phyloP scores from a whole-genome alignment of 2,329 filamentous ascomycete species.

The Trichophyton schoenleinii region DNA sequence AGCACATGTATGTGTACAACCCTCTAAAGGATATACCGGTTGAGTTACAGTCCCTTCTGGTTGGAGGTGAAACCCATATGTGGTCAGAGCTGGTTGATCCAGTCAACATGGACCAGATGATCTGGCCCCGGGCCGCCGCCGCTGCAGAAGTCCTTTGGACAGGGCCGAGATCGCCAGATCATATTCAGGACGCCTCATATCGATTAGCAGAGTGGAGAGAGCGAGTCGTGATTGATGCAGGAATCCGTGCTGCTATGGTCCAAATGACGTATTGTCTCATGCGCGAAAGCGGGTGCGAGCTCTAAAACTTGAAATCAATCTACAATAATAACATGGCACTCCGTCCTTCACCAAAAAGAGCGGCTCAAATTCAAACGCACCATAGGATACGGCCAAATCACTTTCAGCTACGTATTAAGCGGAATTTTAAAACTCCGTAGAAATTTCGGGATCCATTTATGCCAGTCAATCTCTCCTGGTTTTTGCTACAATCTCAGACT shows the following conservation, averaged over 20 bases:
- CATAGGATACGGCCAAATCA: no score
- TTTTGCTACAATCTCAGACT: no score
- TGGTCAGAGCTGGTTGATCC: constrained; percentile 71
- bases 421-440: no score
- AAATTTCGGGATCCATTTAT: no score
- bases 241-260: constrained; percentile 52
- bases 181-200: constrained; percentile 48
- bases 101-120: constrained; percentile 58
- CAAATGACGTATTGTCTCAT: constrained; percentile 59
- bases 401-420: no score
- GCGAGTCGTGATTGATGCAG: constrained; percentile 52
- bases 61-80: constrained; percentile 70
- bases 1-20: constrained; percentile 67
- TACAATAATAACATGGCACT: no score
- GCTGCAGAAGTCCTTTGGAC: constrained; percentile 73
- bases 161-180: constrained; percentile 34
- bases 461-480: no score
- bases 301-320: background rate
- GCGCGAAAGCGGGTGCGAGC: constrained; percentile 12
- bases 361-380: no score
- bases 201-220: constrained; percentile 65
- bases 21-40: constrained; percentile 52
- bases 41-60: constrained; percentile 51
- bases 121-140: constrained; percentile 66
- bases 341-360: no score